Conservation (phyloP, 805 yeast genomes). For the Lachancea sp. region DNA sequence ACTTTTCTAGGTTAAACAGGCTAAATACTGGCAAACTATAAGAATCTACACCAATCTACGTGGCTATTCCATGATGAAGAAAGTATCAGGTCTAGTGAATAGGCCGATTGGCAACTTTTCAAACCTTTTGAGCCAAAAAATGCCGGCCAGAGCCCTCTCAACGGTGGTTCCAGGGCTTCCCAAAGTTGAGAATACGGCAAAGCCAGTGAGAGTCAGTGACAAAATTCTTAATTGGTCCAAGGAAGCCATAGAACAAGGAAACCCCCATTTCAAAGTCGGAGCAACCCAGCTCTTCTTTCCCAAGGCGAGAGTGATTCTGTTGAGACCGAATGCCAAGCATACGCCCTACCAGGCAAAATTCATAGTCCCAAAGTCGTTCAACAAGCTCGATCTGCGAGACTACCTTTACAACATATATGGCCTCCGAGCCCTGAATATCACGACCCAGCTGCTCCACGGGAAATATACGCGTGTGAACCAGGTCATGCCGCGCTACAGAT, state of each 20-base stretch:
- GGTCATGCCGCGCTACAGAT: constrained; percentile 62
- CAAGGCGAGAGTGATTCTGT: constrained; percentile 67
- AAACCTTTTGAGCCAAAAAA: not conserved
- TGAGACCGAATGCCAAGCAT: constrained; percentile 92
- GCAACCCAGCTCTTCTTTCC: constrained; percentile 76
- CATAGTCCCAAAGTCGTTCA: constrained; percentile 87
- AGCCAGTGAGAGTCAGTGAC: constrained; percentile 15
- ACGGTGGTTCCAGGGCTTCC: constrained; percentile 20
- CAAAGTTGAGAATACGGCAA: constrained; percentile 11
- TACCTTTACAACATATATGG: constrained; percentile 88
- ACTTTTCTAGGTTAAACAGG: too few species aligned
- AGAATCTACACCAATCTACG: too few species aligned
- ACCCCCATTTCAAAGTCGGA: constrained; percentile 81
- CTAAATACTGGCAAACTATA: too few species aligned
- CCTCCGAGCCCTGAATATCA: constrained; percentile 78
- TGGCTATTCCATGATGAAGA: not conserved
- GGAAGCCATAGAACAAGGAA: constrained; percentile 52
- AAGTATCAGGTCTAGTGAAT: not conserved
- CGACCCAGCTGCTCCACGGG: constrained; percentile 77
- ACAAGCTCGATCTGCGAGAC: constrained; percentile 90
- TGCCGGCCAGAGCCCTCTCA: not conserved
- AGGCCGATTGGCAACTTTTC: not conserved
- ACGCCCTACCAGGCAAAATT: constrained; percentile 97
- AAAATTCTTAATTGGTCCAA: constrained; percentile 33
- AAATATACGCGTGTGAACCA: constrained; percentile 55